Base-by-base conservation (phyloP, 2,329 filamentous ascomycete genomes). In the Penicillium rolfsii region DNA sequence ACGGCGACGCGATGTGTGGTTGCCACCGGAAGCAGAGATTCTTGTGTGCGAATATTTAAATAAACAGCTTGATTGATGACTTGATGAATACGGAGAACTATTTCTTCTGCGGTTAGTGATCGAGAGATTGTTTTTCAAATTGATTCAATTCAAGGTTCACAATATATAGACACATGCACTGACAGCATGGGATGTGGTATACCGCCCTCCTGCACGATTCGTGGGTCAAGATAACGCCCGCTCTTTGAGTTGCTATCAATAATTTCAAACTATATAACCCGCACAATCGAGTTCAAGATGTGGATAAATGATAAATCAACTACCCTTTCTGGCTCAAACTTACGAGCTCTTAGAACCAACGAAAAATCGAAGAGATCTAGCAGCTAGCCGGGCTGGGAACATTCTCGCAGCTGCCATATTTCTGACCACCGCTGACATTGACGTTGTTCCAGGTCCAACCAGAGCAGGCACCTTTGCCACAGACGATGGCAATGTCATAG, bases 391-490 rank as follows among this genome's bases (percentile, higher is more conserved):
- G 69, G 52, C 64, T 70, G n/a, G 79, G 80, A 36, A 80, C 68
- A 61, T 79, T 79, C 65, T 70, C 40, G 67, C 81, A 83, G 24
- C 70, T 68, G 52, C 66, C 68, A 71, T 75, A 78, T 19, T 68
- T 78, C 69, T 82, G 78, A 53, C 85, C 85, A 43, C 85, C 85
- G 24, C 81, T 83, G 41, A 86, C 75, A 43, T 63, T 71, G 62
- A 83, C 80, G 52, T 74, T 77, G 14, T 70, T 76, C 82, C 83
- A 86, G 22, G 77, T 82, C 82, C 71, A 73, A 62, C 67, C 49
- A 5, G 75, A 78, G 73, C 83, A 85, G 58, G 77, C 76, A 33
- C 81, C 83, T 41, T 70, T 73, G 16, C 80, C 85, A 64, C 85
- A 87, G 14, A 85, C 79, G 58, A 87, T 82, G 67, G 83, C 83